Evolutionary conservation across 306 rosid genomes (phyloP).

Genomic region (Dalbergia oliveri): DNA sequence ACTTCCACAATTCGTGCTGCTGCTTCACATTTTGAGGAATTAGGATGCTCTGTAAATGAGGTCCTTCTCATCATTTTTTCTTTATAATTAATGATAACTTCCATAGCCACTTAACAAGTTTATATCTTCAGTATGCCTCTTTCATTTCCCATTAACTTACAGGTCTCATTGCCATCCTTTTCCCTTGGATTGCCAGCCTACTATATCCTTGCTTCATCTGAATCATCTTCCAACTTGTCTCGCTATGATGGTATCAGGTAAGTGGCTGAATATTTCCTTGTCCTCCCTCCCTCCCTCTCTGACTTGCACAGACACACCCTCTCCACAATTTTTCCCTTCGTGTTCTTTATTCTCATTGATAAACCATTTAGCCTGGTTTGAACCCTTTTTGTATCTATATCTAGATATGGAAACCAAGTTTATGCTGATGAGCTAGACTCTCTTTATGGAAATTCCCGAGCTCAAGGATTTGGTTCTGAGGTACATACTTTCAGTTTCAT

Average conservation of each 20-base stretch:
- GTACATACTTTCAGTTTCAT: slow-evolving; percentile 52
- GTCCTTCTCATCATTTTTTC: slow-evolving; percentile 50
- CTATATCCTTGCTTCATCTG: slow-evolving; percentile 90
- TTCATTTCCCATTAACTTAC: slow-evolving; percentile 47
- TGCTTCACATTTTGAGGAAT: slow-evolving; percentile 87
- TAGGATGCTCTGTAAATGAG: slow-evolving; percentile 90
- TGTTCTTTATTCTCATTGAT: slow-evolving; percentile 25
- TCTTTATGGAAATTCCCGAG: slow-evolving; percentile 82
- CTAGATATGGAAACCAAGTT: slow-evolving; percentile 88
- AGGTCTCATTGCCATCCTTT: slow-evolving; percentile 95
- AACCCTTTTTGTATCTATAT: slow-evolving; percentile 43
- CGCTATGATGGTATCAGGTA: slow-evolving; percentile 98
- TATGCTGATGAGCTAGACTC: slow-evolving; percentile 74
- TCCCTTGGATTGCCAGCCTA: slow-evolving; percentile 99
- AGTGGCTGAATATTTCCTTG: background rate
- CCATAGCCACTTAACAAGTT: slow-evolving; percentile 28
- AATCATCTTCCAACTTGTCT: slow-evolving; percentile 94
- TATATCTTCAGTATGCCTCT: slow-evolving; percentile 4
- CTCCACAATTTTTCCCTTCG: slow-evolving; percentile 14
- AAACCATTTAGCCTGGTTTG: slow-evolving; percentile 31
- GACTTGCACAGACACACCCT: background rate
- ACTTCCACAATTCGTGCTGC: slow-evolving; percentile 78
- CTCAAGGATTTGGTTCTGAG: slow-evolving; percentile 94
- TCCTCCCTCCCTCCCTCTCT: background rate
- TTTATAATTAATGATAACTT: slow-evolving; percentile 30